Base-by-base conservation (phyloP, 768 basidiomycete species). In the Trametes maxima region DNA sequence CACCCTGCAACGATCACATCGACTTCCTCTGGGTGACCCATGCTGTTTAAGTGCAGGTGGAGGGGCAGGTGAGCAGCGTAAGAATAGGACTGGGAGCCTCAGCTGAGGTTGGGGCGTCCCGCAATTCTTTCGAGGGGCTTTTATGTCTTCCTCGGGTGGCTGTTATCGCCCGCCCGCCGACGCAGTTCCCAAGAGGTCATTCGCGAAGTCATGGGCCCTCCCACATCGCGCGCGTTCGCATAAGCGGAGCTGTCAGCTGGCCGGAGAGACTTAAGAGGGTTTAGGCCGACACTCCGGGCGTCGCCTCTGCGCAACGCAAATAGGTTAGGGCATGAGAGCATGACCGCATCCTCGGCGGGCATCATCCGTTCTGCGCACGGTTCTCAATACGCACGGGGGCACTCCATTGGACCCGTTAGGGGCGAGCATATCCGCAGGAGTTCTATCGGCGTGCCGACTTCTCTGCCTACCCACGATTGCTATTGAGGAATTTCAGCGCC, bases 1-100 rank as follows among this genome's bases (percentile, higher is more conserved):
- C 65, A 79, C 78, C 87, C 87, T 62, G 78, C 79, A 57, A 89
- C 84, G 64, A 89, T 87, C 58, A 88, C 76, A 75, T 88, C 87
- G 72, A 89, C 87, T 80, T 87, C 86, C 69, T 87, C 81, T 59
- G 85, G 85, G 69, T 86, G 86, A 60, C 75, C 76, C 75, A 76
- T 78, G 62, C 39, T 59, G 57, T 25, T 37, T 37, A 44, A 37
- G 49, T 55, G 25, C 37, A 19, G 16, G 57, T 49, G 49, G 54
- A 24, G 43, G 53, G 40, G 44, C 52, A 58, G 62, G 57, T 68
- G 67, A 60, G 65, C 54, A 59, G 51, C 37, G 54, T 63, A 60
- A 65, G 45, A 57, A 58, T 55, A 59, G 60, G 50, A 50, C 57
- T 66, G 65, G 59, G 59, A 65, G 55, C 65, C 58, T 60, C 60